A percentile compares a stretch with the other conserved stretches of the same genome.
Evolutionary conservation across 2,329 filamentous ascomycete species (phyloP).

Genomic region (Aspergillus udagawae): DNA sequence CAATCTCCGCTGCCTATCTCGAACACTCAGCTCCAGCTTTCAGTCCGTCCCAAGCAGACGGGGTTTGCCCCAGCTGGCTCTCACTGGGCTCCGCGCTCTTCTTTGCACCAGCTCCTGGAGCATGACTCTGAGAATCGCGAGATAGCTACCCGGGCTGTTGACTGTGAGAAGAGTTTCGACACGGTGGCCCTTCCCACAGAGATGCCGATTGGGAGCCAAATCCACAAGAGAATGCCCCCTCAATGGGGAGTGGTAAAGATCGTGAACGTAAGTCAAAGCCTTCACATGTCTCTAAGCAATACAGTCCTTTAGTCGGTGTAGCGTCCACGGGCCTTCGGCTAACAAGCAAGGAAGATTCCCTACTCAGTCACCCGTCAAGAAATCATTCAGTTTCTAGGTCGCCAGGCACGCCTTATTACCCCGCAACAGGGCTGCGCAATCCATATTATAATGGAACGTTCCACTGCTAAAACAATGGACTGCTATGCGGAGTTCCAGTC

Average conservation of each 20-base stretch:
- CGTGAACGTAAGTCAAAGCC: constrained; percentile 28
- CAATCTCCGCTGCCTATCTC: background rate
- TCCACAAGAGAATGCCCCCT: constrained; percentile 16
- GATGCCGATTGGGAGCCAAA: constrained; percentile 27
- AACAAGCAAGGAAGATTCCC: constrained; percentile 39
- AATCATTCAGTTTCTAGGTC: constrained; percentile 46
- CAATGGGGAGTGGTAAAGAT: constrained; percentile 33
- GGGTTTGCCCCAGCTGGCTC: background rate
- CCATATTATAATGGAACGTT: constrained; percentile 57
- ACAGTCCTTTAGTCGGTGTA: constrained; percentile 3
- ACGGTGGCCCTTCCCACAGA: constrained; percentile 14
- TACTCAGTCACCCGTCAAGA: constrained; percentile 49
- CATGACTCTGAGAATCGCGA: constrained; percentile 1
- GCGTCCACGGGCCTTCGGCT: background rate
- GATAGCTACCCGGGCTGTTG: background rate
- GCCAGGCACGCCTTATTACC: constrained; percentile 37
- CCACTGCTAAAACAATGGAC: constrained; percentile 55
- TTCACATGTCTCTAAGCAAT: background rate
- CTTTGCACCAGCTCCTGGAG: constrained; percentile 1
- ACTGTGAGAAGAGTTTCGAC: constrained; percentile 7
- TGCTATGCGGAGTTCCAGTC: constrained; percentile 47
- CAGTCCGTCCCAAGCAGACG: background rate
- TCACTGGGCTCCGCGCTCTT: background rate
- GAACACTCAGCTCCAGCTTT: background rate
- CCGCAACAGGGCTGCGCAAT: constrained; percentile 41